These are phyloP conservation scores for Nakazawaea wyomingensis DNA, from an alignment of 805 yeast species.

Conservation along the genomic window DNA sequence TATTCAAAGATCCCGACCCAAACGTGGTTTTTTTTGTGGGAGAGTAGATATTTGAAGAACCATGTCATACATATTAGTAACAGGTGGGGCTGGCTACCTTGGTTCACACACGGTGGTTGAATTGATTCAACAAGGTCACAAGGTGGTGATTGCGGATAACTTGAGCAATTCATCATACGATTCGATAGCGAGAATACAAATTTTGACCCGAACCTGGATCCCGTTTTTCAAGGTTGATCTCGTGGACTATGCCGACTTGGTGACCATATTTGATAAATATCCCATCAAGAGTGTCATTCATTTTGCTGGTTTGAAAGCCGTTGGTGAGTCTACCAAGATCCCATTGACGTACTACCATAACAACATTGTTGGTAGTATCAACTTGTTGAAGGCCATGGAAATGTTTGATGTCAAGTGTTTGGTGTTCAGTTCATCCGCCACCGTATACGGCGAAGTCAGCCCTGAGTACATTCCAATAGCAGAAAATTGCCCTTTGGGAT, in stretches of 20 bases:
- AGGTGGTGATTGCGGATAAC: constrained; percentile 72
- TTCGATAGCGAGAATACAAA: constrained; percentile 58
- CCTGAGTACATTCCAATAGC: constrained; percentile 74
- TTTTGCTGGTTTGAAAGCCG: constrained; percentile 81
- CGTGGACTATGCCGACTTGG: constrained; percentile 41
- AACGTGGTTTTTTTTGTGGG: too few relatives aligned
- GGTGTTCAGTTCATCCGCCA: constrained; percentile 76
- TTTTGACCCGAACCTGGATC: constrained; percentile 42
- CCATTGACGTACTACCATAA: constrained; percentile 67
- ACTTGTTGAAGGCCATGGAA: constrained; percentile 49
- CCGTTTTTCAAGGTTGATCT: constrained; percentile 58
- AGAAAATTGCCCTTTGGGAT: constrained; percentile 68
- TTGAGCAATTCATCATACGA: constrained; percentile 62
- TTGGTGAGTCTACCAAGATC: constrained; percentile 66
- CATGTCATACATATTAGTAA: constrained; percentile 49
- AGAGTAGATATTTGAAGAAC: too few relatives aligned
- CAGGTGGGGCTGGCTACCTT: constrained; percentile 86
- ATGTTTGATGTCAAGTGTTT: constrained; percentile 41
- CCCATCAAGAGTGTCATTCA: constrained; percentile 60
- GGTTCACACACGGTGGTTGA: constrained; percentile 77
- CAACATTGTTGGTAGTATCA: constrained; percentile 62
- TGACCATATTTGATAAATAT: constrained; percentile 42
- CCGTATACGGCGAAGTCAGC: constrained; percentile 80
- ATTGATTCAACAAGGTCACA: constrained; percentile 53
- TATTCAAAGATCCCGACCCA: too few relatives aligned